A percentile compares a stretch with the other conserved stretches of the same genome.
phyloP scores from a whole-genome alignment of 2,329 filamentous ascomycete species.

The Hirsutella rhossiliensis region DNA sequence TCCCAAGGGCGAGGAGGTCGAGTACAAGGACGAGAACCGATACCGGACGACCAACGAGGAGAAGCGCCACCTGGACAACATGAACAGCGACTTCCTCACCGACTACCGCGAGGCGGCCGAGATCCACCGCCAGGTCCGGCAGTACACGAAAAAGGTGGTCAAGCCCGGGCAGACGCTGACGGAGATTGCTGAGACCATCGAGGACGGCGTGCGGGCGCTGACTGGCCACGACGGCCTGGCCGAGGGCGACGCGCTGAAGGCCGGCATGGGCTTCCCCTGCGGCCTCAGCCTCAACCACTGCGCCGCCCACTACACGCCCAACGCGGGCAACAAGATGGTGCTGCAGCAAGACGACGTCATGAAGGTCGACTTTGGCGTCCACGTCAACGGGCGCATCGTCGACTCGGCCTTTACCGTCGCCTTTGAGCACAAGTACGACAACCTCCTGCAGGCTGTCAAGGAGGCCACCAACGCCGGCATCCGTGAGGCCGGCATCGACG shows the following conservation, averaged over 20 bases:
- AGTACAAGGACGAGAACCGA: conserved; percentile 65
- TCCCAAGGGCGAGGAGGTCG: conserved; percentile 64
- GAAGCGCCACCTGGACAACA: conserved; percentile 69
- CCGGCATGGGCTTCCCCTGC: conserved; percentile 78
- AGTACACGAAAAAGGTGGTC: conserved; percentile 70
- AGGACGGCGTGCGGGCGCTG: conserved; percentile 66
- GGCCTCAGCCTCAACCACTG: conserved; percentile 77
- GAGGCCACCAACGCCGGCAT: conserved; percentile 78
- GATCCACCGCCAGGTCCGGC: conserved; percentile 76
- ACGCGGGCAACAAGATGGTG: conserved; percentile 71
- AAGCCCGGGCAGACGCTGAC: conserved; percentile 71
- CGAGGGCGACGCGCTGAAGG: conserved; percentile 66
- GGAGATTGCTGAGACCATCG: conserved; percentile 79
- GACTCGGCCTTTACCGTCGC: conserved; percentile 72
- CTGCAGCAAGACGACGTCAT: conserved; percentile 64
- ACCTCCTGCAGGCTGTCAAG: conserved; percentile 59
- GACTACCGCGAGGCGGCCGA: conserved; percentile 82
- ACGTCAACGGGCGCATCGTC: conserved; percentile 69
- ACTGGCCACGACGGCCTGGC: conserved; percentile 65
- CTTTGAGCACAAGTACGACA: conserved; percentile 65
- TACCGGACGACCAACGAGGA: conserved; percentile 74
- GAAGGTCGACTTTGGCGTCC: conserved; percentile 75
- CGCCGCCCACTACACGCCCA: conserved; percentile 78
- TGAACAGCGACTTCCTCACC: conserved; percentile 67
- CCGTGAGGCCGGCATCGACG: conserved; percentile 77